A percentile compares a stretch with the other conserved stretches of the same genome.
Conservation (phyloP, 2,329 filamentous ascomycete genomes). For the Phaeomoniella chlamydospora region DNA sequence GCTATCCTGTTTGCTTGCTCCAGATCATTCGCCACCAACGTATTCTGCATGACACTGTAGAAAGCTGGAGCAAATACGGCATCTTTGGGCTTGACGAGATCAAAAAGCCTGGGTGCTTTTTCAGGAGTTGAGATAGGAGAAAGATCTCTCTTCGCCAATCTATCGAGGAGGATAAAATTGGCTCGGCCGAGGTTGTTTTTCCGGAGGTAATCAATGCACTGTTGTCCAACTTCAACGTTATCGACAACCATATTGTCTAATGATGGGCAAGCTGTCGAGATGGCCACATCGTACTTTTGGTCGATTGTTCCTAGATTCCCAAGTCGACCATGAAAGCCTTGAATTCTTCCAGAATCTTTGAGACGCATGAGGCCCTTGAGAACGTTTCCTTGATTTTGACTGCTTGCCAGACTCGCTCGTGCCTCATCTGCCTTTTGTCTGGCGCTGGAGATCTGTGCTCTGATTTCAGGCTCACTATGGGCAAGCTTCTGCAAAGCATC, state of each 20-base stretch:
- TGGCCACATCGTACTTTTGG: constrained; percentile 88
- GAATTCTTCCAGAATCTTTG: constrained; percentile 89
- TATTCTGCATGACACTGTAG: constrained; percentile 90
- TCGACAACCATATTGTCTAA: constrained; percentile 96
- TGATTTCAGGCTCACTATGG: constrained; percentile 66
- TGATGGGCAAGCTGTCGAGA: constrained; percentile 84
- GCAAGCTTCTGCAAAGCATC: constrained; percentile 58
- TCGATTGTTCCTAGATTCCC: constrained; percentile 93
- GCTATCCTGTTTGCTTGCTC: constrained; percentile 96
- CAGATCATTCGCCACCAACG: constrained; percentile 79
- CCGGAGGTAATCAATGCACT: constrained; percentile 92
- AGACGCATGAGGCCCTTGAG: constrained; percentile 83
- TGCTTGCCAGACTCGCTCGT: constrained; percentile 73
- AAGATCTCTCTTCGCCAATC: constrained; percentile 64
- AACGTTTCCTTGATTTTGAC: constrained; percentile 85
- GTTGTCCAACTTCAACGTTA: constrained; percentile 86
- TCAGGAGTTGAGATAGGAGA: constrained; percentile 77
- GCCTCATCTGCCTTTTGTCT: constrained; percentile 95
- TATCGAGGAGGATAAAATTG: constrained; percentile 93
- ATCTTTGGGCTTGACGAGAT: constrained; percentile 79
- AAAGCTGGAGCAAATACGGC: constrained; percentile 81
- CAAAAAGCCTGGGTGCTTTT: constrained; percentile 81
- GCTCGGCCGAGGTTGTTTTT: constrained; percentile 95
- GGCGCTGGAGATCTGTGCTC: constrained; percentile 72
- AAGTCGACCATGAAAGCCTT: constrained; percentile 89